A percentile compares a stretch with the other conserved stretches of the same genome.
These are phyloP conservation scores for Domatiomyces globalis DNA, from an alignment of 2,329 filamentous ascomycete species.

Conservation along the genomic window DNA sequence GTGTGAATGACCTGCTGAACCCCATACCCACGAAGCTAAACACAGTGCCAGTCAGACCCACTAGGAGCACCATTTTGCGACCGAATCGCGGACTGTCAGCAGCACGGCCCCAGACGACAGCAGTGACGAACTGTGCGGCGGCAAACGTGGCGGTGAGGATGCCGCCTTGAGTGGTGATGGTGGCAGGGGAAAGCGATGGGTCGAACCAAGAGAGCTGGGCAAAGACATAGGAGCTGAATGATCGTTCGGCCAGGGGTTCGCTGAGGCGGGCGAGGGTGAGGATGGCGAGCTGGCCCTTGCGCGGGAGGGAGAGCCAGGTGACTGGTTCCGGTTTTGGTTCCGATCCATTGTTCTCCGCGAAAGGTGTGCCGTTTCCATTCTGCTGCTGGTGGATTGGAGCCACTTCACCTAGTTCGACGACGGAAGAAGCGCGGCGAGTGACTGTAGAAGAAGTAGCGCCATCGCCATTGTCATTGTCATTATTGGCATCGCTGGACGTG, in stretches of 20 bases:
- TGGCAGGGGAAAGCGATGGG: constrained; percentile 40
- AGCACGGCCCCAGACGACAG: constrained; percentile 66
- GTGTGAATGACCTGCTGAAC: constrained; percentile 48
- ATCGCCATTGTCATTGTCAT: too few species aligned
- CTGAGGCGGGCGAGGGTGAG: constrained; percentile 65
- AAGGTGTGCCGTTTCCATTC: not conserved
- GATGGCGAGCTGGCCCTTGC: constrained; percentile 62
- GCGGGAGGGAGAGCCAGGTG: constrained; percentile 59
- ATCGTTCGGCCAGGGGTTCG: constrained; percentile 70
- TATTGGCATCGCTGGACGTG: too few species aligned
- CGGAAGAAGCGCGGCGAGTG: not conserved
- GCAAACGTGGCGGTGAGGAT: constrained; percentile 68
- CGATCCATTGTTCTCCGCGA: not conserved
- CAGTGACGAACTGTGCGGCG: constrained; percentile 66
- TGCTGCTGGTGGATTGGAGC: not conserved
- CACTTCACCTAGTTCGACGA: not conserved
- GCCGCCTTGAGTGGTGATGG: constrained; percentile 63
- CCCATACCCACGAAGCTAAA: constrained; percentile 55
- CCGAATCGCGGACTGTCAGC: constrained; percentile 52
- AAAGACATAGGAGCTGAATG: constrained; percentile 66
- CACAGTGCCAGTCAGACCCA: constrained; percentile 58
- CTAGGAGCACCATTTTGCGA: constrained; percentile 62
- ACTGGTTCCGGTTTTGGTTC: constrained; percentile 32
- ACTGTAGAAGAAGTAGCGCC: not conserved
- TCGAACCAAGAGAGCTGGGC: constrained; percentile 77